A percentile compares a stretch with the other conserved stretches of the same genome.
These are phyloP conservation scores for Colletotrichum somersetense DNA, from an alignment of 2,329 filamentous ascomycete genomes.

Conservation along the genomic window DNA sequence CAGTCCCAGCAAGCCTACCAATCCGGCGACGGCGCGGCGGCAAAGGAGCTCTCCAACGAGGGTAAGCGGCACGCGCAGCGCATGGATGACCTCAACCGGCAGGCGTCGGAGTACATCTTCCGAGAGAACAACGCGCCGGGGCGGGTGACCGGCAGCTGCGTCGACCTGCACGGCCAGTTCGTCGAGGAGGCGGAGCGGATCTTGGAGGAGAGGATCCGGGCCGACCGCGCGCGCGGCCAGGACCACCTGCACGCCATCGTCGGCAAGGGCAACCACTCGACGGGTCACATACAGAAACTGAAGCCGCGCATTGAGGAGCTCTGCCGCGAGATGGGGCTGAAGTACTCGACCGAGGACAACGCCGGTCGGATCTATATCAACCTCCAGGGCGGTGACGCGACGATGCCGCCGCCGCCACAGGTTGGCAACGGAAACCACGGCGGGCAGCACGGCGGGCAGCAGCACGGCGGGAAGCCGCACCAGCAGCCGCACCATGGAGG, in stretches of 20 bases:
- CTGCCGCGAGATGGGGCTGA: slow-evolving; percentile 84
- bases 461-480: slow-evolving; percentile 54
- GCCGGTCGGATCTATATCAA: slow-evolving; percentile 91
- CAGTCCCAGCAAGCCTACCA: slow-evolving; percentile 85
- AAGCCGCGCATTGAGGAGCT: slow-evolving; percentile 94
- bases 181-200: slow-evolving; percentile 96
- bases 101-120: slow-evolving; percentile 95
- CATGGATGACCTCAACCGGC: slow-evolving; percentile 90
- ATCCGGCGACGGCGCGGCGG: slow-evolving; percentile 83
- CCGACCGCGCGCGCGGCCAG: slow-evolving; percentile 80
- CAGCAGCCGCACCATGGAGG: slow-evolving; percentile 59
- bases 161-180: slow-evolving; percentile 94
- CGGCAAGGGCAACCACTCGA: slow-evolving; percentile 91
- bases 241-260: slow-evolving; percentile 94
- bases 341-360: slow-evolving; percentile 89
- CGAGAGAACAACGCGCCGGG: slow-evolving; percentile 89
- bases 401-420: slow-evolving; percentile 56
- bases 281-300: slow-evolving; percentile 88
- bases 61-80: slow-evolving; percentile 85
- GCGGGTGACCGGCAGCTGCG: slow-evolving; percentile 82
- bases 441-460: slow-evolving; percentile 55
- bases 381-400: slow-evolving; percentile 77
- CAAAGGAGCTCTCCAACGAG: slow-evolving; percentile 86
- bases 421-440: slow-evolving; percentile 58
- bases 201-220: slow-evolving; percentile 84